phyloP scores from a whole-genome alignment of 2,329 filamentous ascomycete genomes.

The Diaporthe citrichinensis region DNA sequence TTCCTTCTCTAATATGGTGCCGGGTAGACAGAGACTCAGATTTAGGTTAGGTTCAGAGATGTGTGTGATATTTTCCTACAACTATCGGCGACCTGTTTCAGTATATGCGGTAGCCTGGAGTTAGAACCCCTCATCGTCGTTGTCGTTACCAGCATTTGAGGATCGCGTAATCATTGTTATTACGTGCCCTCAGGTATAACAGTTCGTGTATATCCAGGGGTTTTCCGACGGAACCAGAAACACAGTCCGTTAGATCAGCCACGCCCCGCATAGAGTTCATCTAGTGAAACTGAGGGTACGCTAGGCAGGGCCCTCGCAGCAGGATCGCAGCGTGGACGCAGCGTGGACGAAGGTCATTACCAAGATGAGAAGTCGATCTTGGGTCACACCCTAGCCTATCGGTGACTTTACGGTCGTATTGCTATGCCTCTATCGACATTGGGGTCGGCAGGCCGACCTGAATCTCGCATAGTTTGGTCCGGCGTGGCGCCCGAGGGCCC shows the following conservation, averaged over 20 bases:
- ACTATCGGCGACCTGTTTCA: slow-evolving; percentile 3
- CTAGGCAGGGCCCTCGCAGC: slow-evolving; percentile 6
- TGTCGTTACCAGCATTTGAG: not conserved
- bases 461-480: slow-evolving; percentile 20
- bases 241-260: slow-evolving; percentile 24
- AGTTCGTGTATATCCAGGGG: slow-evolving; percentile 1
- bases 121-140: slow-evolving; percentile 4
- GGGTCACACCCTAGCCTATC: slow-evolving; percentile 9
- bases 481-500: slow-evolving; percentile 6
- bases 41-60: not conserved
- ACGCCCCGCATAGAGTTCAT: slow-evolving; percentile 22
- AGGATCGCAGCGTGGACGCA: not conserved
- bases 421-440: not conserved
- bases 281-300: slow-evolving; percentile 23
- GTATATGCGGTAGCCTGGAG: not conserved
- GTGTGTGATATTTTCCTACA: not conserved
- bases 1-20: not conserved
- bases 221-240: slow-evolving; percentile 20
- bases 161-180: not conserved
- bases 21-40: not conserved
- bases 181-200: not conserved
- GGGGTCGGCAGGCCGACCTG: slow-evolving; percentile 22
- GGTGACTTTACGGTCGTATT: not conserved
- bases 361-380: not conserved
- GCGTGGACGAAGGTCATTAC: not conserved